These are phyloP conservation scores for Botrytis cinerea DNA, from an alignment of 2,329 filamentous ascomycete species.

Conservation along the genomic window DNA sequence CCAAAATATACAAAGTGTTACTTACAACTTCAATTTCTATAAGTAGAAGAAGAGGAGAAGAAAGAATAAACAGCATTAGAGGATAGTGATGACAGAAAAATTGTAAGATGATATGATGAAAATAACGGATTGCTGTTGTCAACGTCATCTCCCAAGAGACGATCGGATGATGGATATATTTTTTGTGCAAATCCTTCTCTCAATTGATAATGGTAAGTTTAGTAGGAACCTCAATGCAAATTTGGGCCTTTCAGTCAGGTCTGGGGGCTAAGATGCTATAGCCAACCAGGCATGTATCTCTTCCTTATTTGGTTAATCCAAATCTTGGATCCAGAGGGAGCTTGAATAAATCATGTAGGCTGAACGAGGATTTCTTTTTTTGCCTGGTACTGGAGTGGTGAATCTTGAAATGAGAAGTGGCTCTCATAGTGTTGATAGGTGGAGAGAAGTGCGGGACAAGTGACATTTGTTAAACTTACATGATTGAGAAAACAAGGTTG, in stretches of 20 bases:
- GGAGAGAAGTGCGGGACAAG: background rate
- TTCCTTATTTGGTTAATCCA: background rate
- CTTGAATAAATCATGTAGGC: background rate
- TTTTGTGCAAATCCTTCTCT: background rate
- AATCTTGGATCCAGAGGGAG: background rate
- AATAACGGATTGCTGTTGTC: background rate
- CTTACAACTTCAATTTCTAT: background rate
- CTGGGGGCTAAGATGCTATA: background rate
- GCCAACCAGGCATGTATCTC: background rate
- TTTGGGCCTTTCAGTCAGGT: background rate
- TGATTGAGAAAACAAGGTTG: background rate
- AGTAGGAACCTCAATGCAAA: fast-evolving
- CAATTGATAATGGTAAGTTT: background rate
- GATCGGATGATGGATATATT: background rate
- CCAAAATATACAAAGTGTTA: background rate
- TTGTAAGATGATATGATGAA: background rate
- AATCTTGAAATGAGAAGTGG: background rate
- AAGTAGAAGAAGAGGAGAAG: background rate
- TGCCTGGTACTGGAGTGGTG: background rate
- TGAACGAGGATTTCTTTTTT: background rate
- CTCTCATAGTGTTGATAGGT: background rate
- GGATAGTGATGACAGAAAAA: background rate
- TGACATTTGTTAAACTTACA: background rate
- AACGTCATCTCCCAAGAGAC: background rate
- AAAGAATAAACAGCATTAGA: background rate